Conservation (phyloP, 2,329 filamentous ascomycete species). For the Paecilomyces fulvus region DNA sequence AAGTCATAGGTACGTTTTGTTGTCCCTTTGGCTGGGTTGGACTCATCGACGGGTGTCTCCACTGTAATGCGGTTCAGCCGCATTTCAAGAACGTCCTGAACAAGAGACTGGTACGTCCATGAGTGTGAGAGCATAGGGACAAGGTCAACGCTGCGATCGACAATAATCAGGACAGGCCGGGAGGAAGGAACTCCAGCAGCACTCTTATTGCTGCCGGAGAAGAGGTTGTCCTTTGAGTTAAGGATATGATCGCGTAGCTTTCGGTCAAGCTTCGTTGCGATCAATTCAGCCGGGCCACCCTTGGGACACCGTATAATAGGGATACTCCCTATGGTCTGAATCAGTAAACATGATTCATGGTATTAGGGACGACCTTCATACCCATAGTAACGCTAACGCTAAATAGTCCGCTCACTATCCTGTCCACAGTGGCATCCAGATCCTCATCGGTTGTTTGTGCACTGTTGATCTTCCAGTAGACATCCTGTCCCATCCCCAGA, state of each 20-base stretch:
- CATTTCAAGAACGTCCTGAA: constrained; percentile 70
- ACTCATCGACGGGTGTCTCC: constrained; percentile 71
- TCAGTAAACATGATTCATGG: background rate
- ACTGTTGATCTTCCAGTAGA: constrained; percentile 95
- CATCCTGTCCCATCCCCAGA: constrained; percentile 83
- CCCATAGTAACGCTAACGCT: constrained; percentile 98
- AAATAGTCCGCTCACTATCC: constrained; percentile 92
- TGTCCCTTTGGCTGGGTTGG: constrained; percentile 62
- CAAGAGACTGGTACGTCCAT: constrained; percentile 79
- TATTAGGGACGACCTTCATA: constrained; percentile 29
- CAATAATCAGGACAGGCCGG: constrained; percentile 81
- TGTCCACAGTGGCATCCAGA: constrained; percentile 77
- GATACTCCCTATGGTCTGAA: constrained; percentile 57
- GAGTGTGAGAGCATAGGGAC: constrained; percentile 99
- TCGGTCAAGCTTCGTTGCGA: constrained; percentile 85
- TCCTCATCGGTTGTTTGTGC: constrained; percentile 83
- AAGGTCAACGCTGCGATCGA: constrained; percentile 91
- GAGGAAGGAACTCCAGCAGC: constrained; percentile 58
- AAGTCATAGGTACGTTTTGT: constrained; percentile 87
- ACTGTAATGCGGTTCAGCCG: constrained; percentile 91
- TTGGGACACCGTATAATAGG: constrained; percentile 94
- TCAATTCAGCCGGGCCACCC: constrained; percentile 85
- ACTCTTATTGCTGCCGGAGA: constrained; percentile 61
- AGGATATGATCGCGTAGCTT: constrained; percentile 94
- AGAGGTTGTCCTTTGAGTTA: constrained; percentile 96